Evolutionary conservation across 1,139 yeast species (phyloP).

Genomic region (Kurtzmaniella quercitrusa): DNA sequence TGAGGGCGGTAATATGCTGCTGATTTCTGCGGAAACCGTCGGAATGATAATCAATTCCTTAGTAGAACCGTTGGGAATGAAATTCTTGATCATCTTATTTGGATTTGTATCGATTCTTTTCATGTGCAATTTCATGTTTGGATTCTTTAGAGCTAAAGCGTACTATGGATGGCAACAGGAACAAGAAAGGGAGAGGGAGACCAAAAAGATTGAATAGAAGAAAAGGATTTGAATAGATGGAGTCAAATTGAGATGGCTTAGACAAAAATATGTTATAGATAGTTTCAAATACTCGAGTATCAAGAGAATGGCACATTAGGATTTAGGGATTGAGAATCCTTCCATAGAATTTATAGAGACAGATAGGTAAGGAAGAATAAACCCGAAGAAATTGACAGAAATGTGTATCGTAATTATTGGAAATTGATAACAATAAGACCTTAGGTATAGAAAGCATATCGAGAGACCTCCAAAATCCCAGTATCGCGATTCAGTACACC

Average conservation of each 20-base stretch:
- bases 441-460: no score
- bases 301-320: background rate
- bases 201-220: background rate
- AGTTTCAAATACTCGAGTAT: no score
- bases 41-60: slow-evolving; percentile 61
- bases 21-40: slow-evolving; percentile 57
- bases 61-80: slow-evolving; percentile 59
- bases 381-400: no score
- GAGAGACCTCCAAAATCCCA: no score
- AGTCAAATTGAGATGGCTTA: no score
- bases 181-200: background rate
- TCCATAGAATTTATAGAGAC: no score
- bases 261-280: no score
- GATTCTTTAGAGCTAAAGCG: slow-evolving; percentile 42
- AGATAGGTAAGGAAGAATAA: no score
- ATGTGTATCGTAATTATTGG: no score
- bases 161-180: slow-evolving; percentile 30
- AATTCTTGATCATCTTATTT: slow-evolving; percentile 45
- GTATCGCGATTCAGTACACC: no score
- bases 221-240: background rate
- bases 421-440: no score
- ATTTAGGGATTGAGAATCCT: background rate
- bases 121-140: slow-evolving; percentile 40
- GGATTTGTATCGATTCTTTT: slow-evolving; percentile 25
- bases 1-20: slow-evolving; percentile 39